Conservation (phyloP, 352 stramenopile species). For the Pythium apleroticum region DNA sequence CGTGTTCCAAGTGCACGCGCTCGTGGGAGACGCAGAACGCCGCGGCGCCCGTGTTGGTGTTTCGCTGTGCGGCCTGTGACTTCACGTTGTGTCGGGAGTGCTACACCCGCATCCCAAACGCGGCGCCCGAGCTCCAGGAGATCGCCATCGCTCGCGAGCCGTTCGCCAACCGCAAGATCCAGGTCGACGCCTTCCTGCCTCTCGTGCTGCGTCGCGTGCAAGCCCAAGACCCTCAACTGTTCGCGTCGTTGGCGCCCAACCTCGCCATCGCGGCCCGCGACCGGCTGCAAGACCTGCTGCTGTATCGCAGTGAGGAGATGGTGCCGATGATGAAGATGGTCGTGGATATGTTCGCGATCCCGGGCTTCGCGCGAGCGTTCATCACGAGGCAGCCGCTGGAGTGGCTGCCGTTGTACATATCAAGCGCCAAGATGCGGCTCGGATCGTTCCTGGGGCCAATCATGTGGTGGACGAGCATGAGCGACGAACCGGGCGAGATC, state of each 20-base stretch:
- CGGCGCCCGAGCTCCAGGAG: constrained; percentile 18
- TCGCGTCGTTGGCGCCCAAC: constrained; percentile 31
- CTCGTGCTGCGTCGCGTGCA: constrained; percentile 34
- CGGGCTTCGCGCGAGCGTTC: constrained; percentile 35
- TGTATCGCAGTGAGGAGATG: constrained; percentile 46
- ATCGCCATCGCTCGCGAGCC: constrained; percentile 9
- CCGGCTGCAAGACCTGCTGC: constrained; percentile 52
- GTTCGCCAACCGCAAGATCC: constrained; percentile 6
- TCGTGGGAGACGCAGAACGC: constrained; percentile 26
- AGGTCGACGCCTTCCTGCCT: constrained; percentile 35
- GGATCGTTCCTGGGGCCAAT: constrained; percentile 60
- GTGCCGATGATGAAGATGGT: constrained; percentile 42
- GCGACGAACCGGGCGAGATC: constrained; percentile 53
- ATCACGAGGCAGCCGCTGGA: constrained; percentile 25
- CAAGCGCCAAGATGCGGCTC: constrained; percentile 31
- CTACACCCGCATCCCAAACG: constrained; percentile 62
- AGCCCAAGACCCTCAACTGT: constrained; percentile 10
- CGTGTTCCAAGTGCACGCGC: constrained; percentile 25
- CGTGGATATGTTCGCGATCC: constrained; percentile 41
- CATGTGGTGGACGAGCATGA: constrained; percentile 66
- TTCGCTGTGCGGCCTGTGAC: constrained; percentile 22
- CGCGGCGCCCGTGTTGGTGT: constrained; percentile 20
- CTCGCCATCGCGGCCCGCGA: constrained; percentile 48
- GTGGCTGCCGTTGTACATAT: constrained; percentile 53
- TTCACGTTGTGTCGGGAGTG: constrained; percentile 31